Evolutionary conservation across 1,139 yeast species (phyloP).

Genomic region (Yamadazyma songkhlaensis): DNA sequence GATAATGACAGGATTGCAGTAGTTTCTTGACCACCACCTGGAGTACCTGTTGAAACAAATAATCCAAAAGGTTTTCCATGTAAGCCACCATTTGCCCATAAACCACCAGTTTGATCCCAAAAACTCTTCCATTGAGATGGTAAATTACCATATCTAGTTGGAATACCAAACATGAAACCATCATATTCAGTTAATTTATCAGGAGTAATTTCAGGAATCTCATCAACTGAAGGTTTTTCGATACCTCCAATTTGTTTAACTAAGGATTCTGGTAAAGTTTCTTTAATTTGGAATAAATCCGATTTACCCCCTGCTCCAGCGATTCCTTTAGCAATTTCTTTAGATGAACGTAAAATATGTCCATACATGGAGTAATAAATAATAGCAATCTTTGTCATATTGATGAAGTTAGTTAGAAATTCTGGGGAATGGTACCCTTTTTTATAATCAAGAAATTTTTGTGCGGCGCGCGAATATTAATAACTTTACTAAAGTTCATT

Average conservation of each 20-base stretch:
- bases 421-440: no score
- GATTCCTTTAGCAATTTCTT: slow-evolving; percentile 66
- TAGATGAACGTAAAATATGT: slow-evolving; percentile 67
- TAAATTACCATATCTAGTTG: slow-evolving; percentile 79
- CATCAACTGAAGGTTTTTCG: slow-evolving; percentile 46
- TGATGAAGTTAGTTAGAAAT: no score
- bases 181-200: slow-evolving; percentile 65
- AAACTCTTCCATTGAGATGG: slow-evolving; percentile 81
- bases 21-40: slow-evolving; percentile 82
- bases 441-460: no score
- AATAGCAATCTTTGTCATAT: slow-evolving; percentile 34
- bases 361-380: slow-evolving; percentile 81
- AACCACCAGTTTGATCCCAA: slow-evolving; percentile 80
- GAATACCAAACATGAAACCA: slow-evolving; percentile 75
- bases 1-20: slow-evolving; percentile 66
- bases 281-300: slow-evolving; percentile 73
- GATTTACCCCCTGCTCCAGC: slow-evolving; percentile 72
- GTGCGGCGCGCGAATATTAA: no score
- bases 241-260: slow-evolving; percentile 58
- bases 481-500: neutral
- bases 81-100: slow-evolving; percentile 76
- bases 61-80: slow-evolving; percentile 75
- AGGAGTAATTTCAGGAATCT: slow-evolving; percentile 64
- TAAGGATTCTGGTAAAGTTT: slow-evolving; percentile 66
- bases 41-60: slow-evolving; percentile 76